These are phyloP conservation scores for Eucalyptus tenuipes DNA, from an alignment of 345 rosid species.

Conservation along the genomic window DNA sequence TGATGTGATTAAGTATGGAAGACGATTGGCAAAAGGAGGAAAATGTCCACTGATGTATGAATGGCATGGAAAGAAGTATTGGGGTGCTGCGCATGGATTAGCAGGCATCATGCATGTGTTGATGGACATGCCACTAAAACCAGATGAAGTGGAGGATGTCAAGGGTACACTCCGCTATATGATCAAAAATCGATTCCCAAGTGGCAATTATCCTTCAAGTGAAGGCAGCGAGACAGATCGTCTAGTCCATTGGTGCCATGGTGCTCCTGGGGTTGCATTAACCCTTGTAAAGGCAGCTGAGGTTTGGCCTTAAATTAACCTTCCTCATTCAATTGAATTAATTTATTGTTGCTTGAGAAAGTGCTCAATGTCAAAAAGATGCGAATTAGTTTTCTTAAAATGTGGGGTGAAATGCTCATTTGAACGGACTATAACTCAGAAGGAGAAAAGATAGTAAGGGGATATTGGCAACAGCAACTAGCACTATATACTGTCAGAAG, in stretches of 20 bases:
- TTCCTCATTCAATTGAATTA: neutral
- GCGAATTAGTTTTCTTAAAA: neutral
- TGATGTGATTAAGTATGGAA: constrained; percentile 43
- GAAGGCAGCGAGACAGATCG: constrained; percentile 38
- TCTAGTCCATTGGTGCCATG: constrained; percentile 76
- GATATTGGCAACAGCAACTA: neutral
- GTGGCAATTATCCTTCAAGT: constrained; percentile 60
- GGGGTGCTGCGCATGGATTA: constrained; percentile 76
- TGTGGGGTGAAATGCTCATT: neutral
- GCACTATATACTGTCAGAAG: neutral
- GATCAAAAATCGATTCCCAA: constrained; percentile 39
- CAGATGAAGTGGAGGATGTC: constrained; percentile 47
- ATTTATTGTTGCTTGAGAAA: neutral
- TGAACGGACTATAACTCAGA: neutral
- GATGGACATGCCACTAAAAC: constrained; percentile 58
- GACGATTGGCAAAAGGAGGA: constrained; percentile 21
- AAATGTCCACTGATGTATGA: constrained; percentile 61
- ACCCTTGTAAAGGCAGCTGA: constrained; percentile 58
- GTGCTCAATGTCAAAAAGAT: neutral
- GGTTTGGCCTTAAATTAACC: constrained; percentile 10
- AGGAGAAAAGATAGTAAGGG: neutral
- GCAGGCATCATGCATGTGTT: constrained; percentile 60
- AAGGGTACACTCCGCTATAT: constrained; percentile 51
- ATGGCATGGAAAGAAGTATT: constrained; percentile 68
- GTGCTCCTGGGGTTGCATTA: constrained; percentile 60